phyloP scores from a whole-genome alignment of 805 yeast species.

The Ogataea nakhonphanomensis region DNA sequence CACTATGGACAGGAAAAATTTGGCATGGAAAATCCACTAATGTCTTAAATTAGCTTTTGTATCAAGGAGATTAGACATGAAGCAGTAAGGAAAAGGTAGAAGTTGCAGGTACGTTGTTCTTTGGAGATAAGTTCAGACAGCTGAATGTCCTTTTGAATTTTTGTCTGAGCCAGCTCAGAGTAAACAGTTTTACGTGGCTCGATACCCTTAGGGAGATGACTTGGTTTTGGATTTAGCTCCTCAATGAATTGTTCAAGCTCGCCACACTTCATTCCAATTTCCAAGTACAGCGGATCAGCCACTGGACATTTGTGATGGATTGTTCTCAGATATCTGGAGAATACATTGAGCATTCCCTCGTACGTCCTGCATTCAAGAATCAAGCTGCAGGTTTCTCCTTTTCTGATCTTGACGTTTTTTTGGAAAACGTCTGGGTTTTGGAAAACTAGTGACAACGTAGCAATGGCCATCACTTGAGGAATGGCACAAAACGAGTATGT shows the following conservation, averaged over 20 bases:
- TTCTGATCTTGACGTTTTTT: slow-evolving; percentile 79
- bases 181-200: slow-evolving; percentile 43
- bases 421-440: slow-evolving; percentile 73
- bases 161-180: slow-evolving; percentile 45
- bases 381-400: slow-evolving; percentile 78
- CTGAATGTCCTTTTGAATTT: slow-evolving; percentile 35
- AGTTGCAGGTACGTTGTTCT: slow-evolving; percentile 19
- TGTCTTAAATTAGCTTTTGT: slow-evolving; percentile 1
- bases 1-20: not conserved
- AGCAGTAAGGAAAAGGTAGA: slow-evolving; percentile 18
- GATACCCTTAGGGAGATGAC: slow-evolving; percentile 54
- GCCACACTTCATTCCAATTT: slow-evolving; percentile 81
- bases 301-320: slow-evolving; percentile 81
- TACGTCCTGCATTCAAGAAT: slow-evolving; percentile 72
- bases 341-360: slow-evolving; percentile 71
- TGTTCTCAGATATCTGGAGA: slow-evolving; percentile 65
- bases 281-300: slow-evolving; percentile 79
- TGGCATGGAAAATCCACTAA: not conserved
- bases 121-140: slow-evolving; percentile 13
- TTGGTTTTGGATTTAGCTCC: slow-evolving; percentile 56
- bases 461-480: slow-evolving; percentile 99
- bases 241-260: slow-evolving; percentile 88
- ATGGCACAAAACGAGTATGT: slow-evolving; percentile 91
- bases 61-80: slow-evolving; percentile 19
- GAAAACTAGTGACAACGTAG: slow-evolving; percentile 83